These are phyloP conservation scores for Synchytrium microbalum DNA, from an alignment of 371 early-diverging fungal genomes.

Conservation along the genomic window DNA sequence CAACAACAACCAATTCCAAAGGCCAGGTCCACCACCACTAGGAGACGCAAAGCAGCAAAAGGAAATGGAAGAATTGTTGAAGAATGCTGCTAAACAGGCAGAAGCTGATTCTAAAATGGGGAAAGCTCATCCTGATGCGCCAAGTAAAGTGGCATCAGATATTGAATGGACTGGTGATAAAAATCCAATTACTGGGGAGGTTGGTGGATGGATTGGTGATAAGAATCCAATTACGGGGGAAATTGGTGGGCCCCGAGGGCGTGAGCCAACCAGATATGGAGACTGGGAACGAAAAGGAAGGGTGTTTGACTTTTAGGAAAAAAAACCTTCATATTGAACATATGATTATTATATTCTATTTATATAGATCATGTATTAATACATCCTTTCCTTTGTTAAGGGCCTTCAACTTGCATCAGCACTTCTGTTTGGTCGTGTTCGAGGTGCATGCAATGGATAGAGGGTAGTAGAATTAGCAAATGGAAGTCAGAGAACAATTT, in stretches of 20 bases:
- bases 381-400: no score
- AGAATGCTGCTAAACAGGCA: conserved; percentile 20
- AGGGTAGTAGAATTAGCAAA: no score
- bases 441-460: no score
- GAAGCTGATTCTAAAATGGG: conserved; percentile 23
- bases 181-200: conserved; percentile 74
- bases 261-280: conserved; percentile 75
- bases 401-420: no score
- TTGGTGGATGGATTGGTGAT: conserved; percentile 61
- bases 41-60: conserved; percentile 59
- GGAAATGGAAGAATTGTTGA: conserved; percentile 66
- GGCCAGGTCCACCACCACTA: conserved; percentile 66
- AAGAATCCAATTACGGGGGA: conserved; percentile 76
- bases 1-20: conserved; percentile 6
- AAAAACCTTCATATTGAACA: no score
- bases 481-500: no score
- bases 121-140: conserved; percentile 54
- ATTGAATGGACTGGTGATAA: conserved; percentile 56
- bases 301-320: conserved; percentile 77
- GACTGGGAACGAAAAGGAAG: conserved; percentile 86
- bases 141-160: conserved; percentile 38
- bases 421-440: no score
- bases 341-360: no score
- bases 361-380: no score
- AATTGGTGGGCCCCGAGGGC: conserved; percentile 69